Percentiles rank a stretch among this genome's conserved stretches.
Conservation (phyloP, 257 asterid genomes). For the Ophiorrhiza pumila region DNA sequence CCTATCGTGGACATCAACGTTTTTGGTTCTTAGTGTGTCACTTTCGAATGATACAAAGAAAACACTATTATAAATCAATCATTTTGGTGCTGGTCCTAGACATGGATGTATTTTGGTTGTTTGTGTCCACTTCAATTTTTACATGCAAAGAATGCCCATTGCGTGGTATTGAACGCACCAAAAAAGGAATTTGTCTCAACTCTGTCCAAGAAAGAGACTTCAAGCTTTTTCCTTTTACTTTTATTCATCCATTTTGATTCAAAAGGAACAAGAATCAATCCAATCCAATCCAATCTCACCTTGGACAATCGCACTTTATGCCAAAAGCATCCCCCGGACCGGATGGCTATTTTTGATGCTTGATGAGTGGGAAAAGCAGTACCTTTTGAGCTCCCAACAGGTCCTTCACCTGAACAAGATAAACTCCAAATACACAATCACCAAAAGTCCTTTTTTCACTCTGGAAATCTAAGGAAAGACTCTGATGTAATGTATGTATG, state of each 20-base stretch:
- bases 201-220: constrained; percentile 30
- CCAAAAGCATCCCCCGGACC: constrained; percentile 21
- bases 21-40: too few relatives aligned
- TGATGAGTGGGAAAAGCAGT: constrained; percentile 61
- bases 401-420: constrained; percentile 18
- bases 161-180: constrained; percentile 19
- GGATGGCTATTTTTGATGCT: constrained; percentile 32
- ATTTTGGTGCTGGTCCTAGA: too few relatives aligned
- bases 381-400: constrained; percentile 1
- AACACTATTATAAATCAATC: too few relatives aligned
- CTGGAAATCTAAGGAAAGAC: constrained; percentile 6
- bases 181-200: constrained; percentile 22
- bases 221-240: constrained; percentile 21
- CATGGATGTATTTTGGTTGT: not conserved
- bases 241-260: constrained; percentile 12
- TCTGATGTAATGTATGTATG: not conserved
- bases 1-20: too few relatives aligned
- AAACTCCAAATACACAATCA: constrained; percentile 15
- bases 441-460: constrained; percentile 7
- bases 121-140: constrained; percentile 9
- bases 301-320: constrained; percentile 18
- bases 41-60: too few relatives aligned
- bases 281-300: constrained; percentile 31
- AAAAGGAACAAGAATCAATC: constrained; percentile 35
- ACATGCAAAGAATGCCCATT: constrained; percentile 7